Base-by-base conservation (phyloP, 306 rosid genomes). In the Oxytropis ochrocephala region DNA sequence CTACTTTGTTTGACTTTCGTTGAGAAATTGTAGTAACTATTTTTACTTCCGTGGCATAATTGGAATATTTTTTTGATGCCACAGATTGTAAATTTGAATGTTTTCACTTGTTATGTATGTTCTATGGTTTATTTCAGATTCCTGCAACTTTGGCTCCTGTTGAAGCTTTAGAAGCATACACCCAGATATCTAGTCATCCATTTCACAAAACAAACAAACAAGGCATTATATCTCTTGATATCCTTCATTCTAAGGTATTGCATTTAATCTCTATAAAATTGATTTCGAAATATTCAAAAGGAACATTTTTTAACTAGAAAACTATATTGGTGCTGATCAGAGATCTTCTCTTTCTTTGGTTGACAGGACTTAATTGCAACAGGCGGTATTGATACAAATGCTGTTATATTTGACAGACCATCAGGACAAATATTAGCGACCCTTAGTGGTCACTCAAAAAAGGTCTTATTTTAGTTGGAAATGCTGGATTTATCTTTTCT, bases 181-280 rank as follows among this genome's bases (percentile, higher is more conserved):
- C 96, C 36, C 99, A 91, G 78, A 95, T 91, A 78, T 91, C 99
- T 67, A 95, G 99, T 61, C 99, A 95, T 35, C 99, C 99, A 57
- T 85, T 95, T 63, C 96, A 95, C 78, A 95, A 89, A 85, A 95
- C 99, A 11, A 95, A 61, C 91, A 95, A 91, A 79, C 99, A 95
- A 41, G 99, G 99, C 57, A 86, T 95, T 82, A 52, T 62, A 73
- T 87, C 92, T 60, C 80, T 95, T 62, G 99, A 95, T 75, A 82
- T 95, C 70, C 85, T 85, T 73, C 54, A 76, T 66, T 73, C 84
- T 29, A 95, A 91, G 99, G 99, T 91, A 64, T 33, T 55, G 11
- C 39, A 33, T 64, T 78, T 32, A 33, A 62, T 32, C 24, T 58
- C 6, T 11, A 11, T 38, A 38, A 12, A 44, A 4, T 51, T 2